phyloP scores from a whole-genome alignment of 371 early-diverging fungal genomes.

The Parasitella parasitica region DNA sequence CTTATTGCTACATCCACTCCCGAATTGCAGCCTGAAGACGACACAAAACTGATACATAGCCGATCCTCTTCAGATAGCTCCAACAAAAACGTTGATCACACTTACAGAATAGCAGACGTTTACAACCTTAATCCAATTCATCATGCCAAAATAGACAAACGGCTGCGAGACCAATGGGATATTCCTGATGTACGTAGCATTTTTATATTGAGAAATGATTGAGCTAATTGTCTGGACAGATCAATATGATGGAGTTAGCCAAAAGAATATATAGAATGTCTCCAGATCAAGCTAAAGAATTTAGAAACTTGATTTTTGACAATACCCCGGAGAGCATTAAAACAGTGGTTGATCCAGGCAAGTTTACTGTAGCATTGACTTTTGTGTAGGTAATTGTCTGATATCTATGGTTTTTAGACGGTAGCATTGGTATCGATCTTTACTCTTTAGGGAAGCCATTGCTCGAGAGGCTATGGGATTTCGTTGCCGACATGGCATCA shows the following conservation, averaged over 20 bases:
- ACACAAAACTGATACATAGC: background rate
- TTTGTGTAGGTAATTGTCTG: background rate
- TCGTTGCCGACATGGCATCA: slow-evolving; percentile 27
- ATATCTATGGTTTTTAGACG: slow-evolving; percentile 11
- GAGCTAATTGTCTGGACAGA: background rate
- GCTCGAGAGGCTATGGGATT: slow-evolving; percentile 39
- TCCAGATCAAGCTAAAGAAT: slow-evolving; percentile 22
- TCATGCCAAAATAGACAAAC: slow-evolving; percentile 17
- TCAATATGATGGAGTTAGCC: slow-evolving; percentile 40
- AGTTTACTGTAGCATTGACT: background rate
- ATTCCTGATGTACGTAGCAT: slow-evolving; percentile 36
- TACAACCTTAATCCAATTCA: slow-evolving; percentile 38
- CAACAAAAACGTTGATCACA: slow-evolving; percentile 17
- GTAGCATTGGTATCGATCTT: slow-evolving; percentile 34
- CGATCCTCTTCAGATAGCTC: background rate
- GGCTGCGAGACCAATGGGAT: slow-evolving; percentile 35
- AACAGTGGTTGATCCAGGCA: slow-evolving; percentile 4
- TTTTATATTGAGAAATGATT: background rate
- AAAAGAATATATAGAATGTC: slow-evolving; percentile 31
- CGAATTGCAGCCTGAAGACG: background rate
- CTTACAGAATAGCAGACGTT: slow-evolving; percentile 33
- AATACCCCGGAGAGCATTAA: slow-evolving; percentile 24
- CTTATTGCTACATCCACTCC: background rate
- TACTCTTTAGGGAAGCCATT: slow-evolving; percentile 36
- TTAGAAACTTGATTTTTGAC: slow-evolving; percentile 30